Conservation (phyloP, 768 basidiomycete species). For the Suillus clintonianus region DNA sequence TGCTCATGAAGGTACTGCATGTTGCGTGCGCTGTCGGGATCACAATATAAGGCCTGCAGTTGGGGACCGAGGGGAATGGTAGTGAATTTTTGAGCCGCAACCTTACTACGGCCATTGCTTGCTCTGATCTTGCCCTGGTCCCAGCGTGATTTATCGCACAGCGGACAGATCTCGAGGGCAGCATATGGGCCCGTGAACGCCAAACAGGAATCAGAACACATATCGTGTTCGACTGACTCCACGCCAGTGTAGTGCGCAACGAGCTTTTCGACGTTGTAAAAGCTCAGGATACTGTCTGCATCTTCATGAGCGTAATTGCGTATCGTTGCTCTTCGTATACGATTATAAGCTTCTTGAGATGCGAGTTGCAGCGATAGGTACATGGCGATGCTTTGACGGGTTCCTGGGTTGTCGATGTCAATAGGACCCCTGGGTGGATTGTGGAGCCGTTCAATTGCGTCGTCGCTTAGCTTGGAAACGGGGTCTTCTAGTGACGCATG, state of each 20-base stretch:
- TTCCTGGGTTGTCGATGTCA: background rate
- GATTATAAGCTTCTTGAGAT: background rate
- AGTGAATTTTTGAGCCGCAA: too few species aligned
- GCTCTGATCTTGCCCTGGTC: too few species aligned
- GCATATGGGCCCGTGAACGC: background rate
- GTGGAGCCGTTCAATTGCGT: background rate
- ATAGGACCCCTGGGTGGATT: slow-evolving; percentile 2
- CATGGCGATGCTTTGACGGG: background rate
- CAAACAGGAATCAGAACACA: background rate
- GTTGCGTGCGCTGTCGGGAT: too few species aligned
- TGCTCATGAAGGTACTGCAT: too few species aligned
- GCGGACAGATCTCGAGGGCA: background rate
- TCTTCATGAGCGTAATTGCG: background rate
- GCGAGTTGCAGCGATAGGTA: background rate
- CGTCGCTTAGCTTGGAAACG: background rate
- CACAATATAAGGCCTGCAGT: too few species aligned
- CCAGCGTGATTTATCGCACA: too few species aligned
- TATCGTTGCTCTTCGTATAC: background rate
- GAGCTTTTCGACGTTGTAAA: background rate
- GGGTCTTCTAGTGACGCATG: background rate
- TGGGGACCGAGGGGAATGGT: too few species aligned
- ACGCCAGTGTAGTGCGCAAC: background rate
- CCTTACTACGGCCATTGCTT: too few species aligned
- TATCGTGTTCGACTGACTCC: background rate
- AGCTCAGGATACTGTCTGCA: background rate